Conservation (phyloP, 73 alveolate species). For the Paramecium sexaurelia region DNA sequence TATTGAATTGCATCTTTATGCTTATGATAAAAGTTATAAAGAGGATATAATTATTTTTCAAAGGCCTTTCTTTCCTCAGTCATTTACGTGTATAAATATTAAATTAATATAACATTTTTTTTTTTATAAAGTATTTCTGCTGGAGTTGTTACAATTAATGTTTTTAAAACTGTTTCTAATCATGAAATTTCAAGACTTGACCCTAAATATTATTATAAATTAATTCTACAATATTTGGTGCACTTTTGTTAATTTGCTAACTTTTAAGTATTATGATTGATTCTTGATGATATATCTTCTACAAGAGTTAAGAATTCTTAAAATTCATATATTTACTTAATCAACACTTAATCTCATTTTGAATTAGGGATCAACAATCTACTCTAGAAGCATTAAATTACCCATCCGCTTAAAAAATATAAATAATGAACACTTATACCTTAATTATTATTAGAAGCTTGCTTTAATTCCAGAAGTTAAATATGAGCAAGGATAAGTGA, state of each 20-base stretch:
- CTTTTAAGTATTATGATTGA: constrained; percentile 72
- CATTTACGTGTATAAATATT: constrained; percentile 22
- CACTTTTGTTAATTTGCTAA: not conserved
- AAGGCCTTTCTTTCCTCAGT: constrained; percentile 21
- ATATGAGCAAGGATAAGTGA: constrained; percentile 75
- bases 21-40: not conserved
- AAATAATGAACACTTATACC: constrained; percentile 79
- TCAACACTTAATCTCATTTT: constrained; percentile 84
- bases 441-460: constrained; percentile 73
- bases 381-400: not conserved
- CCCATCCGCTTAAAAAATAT: constrained; percentile 55
- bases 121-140: constrained; percentile 2
- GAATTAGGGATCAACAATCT: constrained; percentile 80
- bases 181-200: not conserved
- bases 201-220: not conserved
- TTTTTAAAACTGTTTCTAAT: not conserved
- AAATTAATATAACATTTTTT: not conserved
- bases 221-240: constrained; percentile 2
- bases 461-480: constrained; percentile 76
- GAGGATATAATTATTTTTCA: not conserved
- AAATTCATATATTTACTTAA: constrained; percentile 89
- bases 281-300: constrained; percentile 86
- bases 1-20: not conserved
- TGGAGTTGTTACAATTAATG: not conserved
- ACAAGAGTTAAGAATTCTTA: constrained; percentile 84